Conservation (phyloP, 2,329 filamentous ascomycete genomes). For the Byssoonygena ceratinophila region DNA sequence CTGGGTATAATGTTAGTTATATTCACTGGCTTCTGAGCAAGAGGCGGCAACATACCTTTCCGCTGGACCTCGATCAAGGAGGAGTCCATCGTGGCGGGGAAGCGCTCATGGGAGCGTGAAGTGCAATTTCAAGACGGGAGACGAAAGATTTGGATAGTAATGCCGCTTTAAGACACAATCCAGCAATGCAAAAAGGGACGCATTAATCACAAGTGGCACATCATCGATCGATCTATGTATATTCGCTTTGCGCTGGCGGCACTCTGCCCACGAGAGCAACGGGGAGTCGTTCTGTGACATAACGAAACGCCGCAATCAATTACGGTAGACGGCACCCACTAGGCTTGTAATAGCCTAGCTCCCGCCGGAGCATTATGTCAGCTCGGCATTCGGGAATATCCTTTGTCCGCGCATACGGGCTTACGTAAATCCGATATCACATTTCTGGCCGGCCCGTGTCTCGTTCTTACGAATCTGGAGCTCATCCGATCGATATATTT, state of each 20-base stretch:
- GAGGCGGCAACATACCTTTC: constrained; percentile 47
- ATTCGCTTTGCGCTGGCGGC: not conserved
- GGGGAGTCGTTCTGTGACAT: constrained; percentile 1
- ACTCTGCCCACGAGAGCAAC: not conserved
- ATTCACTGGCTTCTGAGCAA: not conserved
- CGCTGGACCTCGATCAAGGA: constrained; percentile 79
- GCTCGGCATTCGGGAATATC: not conserved
- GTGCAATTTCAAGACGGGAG: not conserved
- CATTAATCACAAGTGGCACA: too few species aligned
- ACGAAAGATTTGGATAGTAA: not conserved
- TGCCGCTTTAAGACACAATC: too few species aligned
- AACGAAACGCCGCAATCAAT: not conserved
- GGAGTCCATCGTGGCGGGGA: constrained; percentile 58
- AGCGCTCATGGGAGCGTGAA: constrained; percentile 1
- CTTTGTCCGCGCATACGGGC: not conserved
- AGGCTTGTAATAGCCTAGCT: not conserved
- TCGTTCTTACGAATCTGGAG: not conserved
- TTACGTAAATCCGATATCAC: not conserved
- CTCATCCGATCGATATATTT: too few species aligned
- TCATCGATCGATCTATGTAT: not conserved
- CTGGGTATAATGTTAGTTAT: constrained; percentile 32
- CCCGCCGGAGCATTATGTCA: too few species aligned
- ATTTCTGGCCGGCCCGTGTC: not conserved
- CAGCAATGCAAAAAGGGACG: too few species aligned
- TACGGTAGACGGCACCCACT: not conserved